These are phyloP conservation scores for Boletus patriciae DNA, from an alignment of 768 basidiomycete species.

Conservation along the genomic window DNA sequence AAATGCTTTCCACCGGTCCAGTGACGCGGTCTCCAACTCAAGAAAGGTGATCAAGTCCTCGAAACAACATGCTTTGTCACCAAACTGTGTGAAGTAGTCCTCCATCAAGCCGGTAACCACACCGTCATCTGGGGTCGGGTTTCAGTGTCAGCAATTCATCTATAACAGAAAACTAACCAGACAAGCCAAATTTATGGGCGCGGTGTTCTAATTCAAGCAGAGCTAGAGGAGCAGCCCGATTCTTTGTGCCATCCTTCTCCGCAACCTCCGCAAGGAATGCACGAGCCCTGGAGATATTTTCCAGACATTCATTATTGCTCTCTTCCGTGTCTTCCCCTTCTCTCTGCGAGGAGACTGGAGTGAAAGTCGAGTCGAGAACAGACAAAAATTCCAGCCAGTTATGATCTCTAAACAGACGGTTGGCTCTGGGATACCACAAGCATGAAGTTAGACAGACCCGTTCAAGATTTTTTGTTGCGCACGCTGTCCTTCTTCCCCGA, in stretches of 20 bases:
- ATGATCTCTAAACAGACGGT: constrained; percentile 57
- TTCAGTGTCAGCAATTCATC: neutral
- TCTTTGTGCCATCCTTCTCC: constrained; percentile 64
- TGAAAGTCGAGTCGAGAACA: constrained; percentile 67
- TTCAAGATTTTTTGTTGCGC: constrained; percentile 61
- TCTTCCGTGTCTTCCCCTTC: constrained; percentile 33
- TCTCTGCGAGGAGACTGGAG: constrained; percentile 32
- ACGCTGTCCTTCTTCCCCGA: constrained; percentile 58
- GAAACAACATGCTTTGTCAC: constrained; percentile 82
- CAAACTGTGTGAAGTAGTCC: constrained; percentile 68
- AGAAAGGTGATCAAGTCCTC: constrained; percentile 80
- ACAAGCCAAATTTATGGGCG: constrained; percentile 46
- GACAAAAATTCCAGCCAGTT: constrained; percentile 87
- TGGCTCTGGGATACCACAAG: constrained; percentile 3
- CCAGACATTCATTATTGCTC: constrained; percentile 38
- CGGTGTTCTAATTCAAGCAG: constrained; percentile 75
- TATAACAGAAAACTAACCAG: constrained; percentile 33
- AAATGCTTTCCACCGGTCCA: constrained; percentile 53
- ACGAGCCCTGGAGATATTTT: constrained; percentile 44
- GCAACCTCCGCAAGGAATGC: constrained; percentile 57
- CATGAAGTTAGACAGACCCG: constrained; percentile 43
- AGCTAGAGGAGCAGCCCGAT: constrained; percentile 73
- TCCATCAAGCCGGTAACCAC: constrained; percentile 52
- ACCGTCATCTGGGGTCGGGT: constrained; percentile 41
- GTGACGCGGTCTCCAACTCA: constrained; percentile 46